Percentiles rank a stretch among this genome's conserved stretches.
Conservation (phyloP, 495 filamentous ascomycete species). For the Friedmanniomyces simplex region DNA sequence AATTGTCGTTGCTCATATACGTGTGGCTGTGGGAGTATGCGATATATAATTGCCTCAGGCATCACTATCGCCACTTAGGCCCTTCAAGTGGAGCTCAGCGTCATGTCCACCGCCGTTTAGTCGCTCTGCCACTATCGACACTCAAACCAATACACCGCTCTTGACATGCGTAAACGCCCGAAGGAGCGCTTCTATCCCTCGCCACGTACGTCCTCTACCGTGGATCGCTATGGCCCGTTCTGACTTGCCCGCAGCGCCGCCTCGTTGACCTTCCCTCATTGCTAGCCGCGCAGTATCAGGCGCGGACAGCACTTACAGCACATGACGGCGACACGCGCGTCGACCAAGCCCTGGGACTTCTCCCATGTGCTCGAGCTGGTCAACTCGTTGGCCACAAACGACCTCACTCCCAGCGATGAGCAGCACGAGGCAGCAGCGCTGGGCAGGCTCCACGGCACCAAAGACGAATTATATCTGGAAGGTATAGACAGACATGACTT, state of each 20-base stretch:
- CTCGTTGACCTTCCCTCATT: neutral
- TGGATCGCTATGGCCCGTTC: neutral
- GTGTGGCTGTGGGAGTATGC: too few relatives aligned
- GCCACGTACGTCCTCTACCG: slow-evolving; percentile 16
- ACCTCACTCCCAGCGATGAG: neutral
- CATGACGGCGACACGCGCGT: slow-evolving; percentile 13
- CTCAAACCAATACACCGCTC: neutral
- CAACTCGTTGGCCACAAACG: slow-evolving; percentile 13
- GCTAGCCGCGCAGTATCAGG: neutral
- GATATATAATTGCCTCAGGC: too few relatives aligned
- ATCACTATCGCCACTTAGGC: too few relatives aligned
- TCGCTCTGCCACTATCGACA: too few relatives aligned
- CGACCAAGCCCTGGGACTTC: slow-evolving; percentile 27
- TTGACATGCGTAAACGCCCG: slow-evolving; percentile 20
- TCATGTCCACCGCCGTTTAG: neutral
- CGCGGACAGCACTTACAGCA: neutral
- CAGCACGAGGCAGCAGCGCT: neutral
- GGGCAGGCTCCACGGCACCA: neutral
- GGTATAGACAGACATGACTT: slow-evolving; percentile 2
- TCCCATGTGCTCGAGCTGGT: slow-evolving; percentile 25
- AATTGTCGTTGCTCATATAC: too few relatives aligned
- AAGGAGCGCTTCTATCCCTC: slow-evolving; percentile 1
- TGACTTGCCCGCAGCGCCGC: neutral
- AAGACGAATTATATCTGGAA: neutral
- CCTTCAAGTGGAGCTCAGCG: too few relatives aligned